Evolutionary conservation across 768 basidiomycete species (phyloP).

Genomic region (Calocera viscosa): DNA sequence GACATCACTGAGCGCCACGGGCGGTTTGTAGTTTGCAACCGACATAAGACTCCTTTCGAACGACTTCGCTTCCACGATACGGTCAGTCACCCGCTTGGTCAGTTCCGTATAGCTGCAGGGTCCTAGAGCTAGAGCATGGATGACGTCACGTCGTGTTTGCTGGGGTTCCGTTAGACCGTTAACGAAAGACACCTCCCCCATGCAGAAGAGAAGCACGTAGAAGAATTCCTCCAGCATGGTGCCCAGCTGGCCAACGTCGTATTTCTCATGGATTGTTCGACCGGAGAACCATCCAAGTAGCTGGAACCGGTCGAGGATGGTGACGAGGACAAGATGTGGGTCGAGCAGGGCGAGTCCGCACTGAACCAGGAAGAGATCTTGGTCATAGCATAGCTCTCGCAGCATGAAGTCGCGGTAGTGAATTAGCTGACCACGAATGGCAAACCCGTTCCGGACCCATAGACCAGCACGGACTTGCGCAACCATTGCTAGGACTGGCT

Average conservation of each 20-base stretch:
- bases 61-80: slow-evolving; percentile 67
- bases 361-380: slow-evolving; percentile 85
- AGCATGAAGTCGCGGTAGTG: slow-evolving; percentile 96
- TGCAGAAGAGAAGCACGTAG: slow-evolving; percentile 72
- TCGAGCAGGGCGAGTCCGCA: slow-evolving; percentile 66
- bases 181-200: slow-evolving; percentile 70
- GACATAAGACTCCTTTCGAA: slow-evolving; percentile 68
- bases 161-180: slow-evolving; percentile 49
- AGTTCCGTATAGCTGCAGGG: slow-evolving; percentile 84
- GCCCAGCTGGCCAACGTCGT: slow-evolving; percentile 57
- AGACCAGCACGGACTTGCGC: slow-evolving; percentile 90
- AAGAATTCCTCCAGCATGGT: slow-evolving; percentile 88
- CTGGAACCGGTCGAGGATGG: slow-evolving; percentile 82
- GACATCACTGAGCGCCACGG: slow-evolving; percentile 61
- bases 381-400: slow-evolving; percentile 91
- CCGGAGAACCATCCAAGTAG: slow-evolving; percentile 70
- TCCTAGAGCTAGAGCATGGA: slow-evolving; percentile 81
- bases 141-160: slow-evolving; percentile 68
- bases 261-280: slow-evolving; percentile 41
- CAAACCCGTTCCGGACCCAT: slow-evolving; percentile 96
- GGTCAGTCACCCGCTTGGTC: slow-evolving; percentile 78
- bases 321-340: slow-evolving; percentile 66
- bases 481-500: slow-evolving; percentile 69
- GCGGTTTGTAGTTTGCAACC: slow-evolving; percentile 71
- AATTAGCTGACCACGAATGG: slow-evolving; percentile 83